Conservation (phyloP, 306 rosid genomes). For the Casuarina cunninghamiana region DNA sequence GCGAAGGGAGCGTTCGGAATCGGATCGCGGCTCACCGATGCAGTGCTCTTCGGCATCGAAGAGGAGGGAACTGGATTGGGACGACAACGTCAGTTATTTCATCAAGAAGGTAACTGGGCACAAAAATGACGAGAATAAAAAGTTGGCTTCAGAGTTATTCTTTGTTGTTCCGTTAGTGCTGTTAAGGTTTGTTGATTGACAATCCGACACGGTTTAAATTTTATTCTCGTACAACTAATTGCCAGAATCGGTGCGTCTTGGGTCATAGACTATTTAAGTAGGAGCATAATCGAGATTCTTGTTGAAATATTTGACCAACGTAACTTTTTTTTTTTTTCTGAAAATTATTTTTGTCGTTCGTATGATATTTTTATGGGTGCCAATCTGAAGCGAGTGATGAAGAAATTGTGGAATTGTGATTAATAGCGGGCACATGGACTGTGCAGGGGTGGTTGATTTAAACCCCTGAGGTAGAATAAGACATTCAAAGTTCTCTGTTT, state of each 20-base stretch:
- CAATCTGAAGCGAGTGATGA: not conserved
- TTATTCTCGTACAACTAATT: not conserved
- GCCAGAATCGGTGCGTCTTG: not conserved
- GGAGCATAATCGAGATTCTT: no score
- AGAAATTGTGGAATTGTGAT: not conserved
- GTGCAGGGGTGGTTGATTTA: no score
- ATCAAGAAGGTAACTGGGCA: conserved; percentile 63
- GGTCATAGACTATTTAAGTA: not conserved
- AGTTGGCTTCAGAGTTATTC: not conserved
- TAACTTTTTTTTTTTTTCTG: not conserved
- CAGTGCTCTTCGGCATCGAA: conserved; percentile 32
- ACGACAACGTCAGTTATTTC: conserved; percentile 77
- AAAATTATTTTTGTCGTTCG: not conserved
- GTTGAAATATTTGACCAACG: no score
- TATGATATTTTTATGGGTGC: not conserved
- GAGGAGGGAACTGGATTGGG: conserved; percentile 41
- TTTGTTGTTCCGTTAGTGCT: not conserved
- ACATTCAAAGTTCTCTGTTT: no score
- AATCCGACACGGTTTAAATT: not conserved
- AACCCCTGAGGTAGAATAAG: no score
- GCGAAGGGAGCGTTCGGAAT: conserved; percentile 28
- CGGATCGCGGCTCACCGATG: conserved; percentile 26
- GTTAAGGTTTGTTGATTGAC: not conserved
- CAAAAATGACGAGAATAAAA: not conserved
- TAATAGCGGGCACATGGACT: no score